phyloP scores from a whole-genome alignment of 192 early-diverging fungal genomes.

The Backusella australiensis region DNA sequence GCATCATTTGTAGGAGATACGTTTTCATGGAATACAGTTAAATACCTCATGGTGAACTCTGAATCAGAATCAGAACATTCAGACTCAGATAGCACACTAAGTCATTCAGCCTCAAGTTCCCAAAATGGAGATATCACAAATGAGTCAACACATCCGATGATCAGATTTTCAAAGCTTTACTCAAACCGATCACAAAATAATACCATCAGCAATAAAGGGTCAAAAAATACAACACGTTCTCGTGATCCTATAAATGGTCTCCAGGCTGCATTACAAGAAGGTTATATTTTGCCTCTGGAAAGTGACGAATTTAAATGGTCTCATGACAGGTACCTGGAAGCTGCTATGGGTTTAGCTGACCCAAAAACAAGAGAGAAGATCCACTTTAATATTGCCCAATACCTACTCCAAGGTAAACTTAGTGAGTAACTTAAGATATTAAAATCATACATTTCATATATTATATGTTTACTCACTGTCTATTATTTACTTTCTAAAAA shows the following conservation, averaged over 20 bases:
- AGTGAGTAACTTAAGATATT: background rate
- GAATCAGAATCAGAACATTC: constrained; percentile 22
- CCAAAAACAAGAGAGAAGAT: constrained; percentile 21
- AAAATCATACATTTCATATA: background rate
- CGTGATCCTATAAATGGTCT: constrained; percentile 33
- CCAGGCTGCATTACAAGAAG: constrained; percentile 32
- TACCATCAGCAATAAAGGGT: background rate
- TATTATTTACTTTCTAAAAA: background rate
- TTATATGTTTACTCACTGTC: background rate
- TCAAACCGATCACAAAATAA: background rate
- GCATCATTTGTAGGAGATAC: constrained; percentile 36
- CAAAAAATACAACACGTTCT: background rate
- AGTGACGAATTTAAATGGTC: constrained; percentile 34
- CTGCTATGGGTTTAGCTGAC: constrained; percentile 30
- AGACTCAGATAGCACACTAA: background rate
- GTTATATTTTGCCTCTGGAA: constrained; percentile 31
- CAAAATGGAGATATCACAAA: background rate
- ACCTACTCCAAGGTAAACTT: constrained; percentile 16
- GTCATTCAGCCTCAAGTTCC: background rate
- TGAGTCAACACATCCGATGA: background rate
- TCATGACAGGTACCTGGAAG: constrained; percentile 32
- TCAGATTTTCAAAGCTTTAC: background rate
- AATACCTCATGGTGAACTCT: constrained; percentile 24
- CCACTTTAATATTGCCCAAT: constrained; percentile 29
- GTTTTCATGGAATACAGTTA: constrained; percentile 33